Evolutionary conservation across 2,329 filamentous ascomycete species (phyloP), one percentile per base, ranked within the genome.

Genomic region (Epichloe scottii): DNA sequence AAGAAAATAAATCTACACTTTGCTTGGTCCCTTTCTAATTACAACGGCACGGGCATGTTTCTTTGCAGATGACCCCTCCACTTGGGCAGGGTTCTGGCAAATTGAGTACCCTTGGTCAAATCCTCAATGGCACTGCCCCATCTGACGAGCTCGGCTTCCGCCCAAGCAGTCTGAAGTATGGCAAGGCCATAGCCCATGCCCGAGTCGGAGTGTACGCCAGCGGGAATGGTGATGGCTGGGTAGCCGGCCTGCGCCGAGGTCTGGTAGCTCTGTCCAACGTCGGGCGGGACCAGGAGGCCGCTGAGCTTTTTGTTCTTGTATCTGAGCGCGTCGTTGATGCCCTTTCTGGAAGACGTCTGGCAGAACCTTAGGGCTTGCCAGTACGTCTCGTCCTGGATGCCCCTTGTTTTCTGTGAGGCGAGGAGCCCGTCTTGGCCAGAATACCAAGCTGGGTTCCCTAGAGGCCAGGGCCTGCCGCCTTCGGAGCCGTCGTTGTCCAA

Each of bases 181-280:
- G 71, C 78, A 26, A 85, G 62, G 1, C 80, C 79, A 55, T 80
- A 81, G 0, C 79, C 79, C 76, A 84, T 81, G 6, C 78, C 77
- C 2, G 66, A 68, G 3, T 73, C 75, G 12, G 62, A 66, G 56
- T 76, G 71, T 5, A 79, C 68, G 1, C 81, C 81, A 0, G 75
- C 81, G 0, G 85, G 85, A 1, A 89, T 62, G 0, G 84, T 87
- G 48, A 89, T 72, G 60, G 86, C 74, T 0, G 85, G 85, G 60
- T 89, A 89, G 0, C 85, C 84, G 5, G 85, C 86, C 66, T 89
- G 84, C 0, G 86, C 85, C 0, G 84, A 81, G 53, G 87, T 77
- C 65, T 87, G 80, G 55, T 80, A 80, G 4, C 78, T 77, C 62
- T 86, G 82, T 0, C 76, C 84, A 3, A 84, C 81, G 59, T 85